Base-by-base conservation (phyloP, 805 yeast species). In the Cyberlindnera bimundalis region DNA sequence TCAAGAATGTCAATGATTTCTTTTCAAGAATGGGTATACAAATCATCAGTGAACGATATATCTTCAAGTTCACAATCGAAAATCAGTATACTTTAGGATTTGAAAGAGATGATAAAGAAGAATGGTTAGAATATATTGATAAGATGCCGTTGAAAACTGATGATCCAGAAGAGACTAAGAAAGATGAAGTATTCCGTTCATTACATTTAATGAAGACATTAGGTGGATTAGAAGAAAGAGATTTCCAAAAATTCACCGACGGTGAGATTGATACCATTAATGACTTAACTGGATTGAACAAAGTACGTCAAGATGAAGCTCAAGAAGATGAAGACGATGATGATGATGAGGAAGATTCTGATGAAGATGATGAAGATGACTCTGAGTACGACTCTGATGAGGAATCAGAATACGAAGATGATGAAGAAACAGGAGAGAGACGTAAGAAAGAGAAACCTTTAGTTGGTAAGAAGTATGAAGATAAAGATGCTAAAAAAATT, bases 1-100 rank as follows among this genome's bases (percentile, higher is more conserved):
- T 93, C 58, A 93, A 91, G 61, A 93, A 93, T 58, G 86, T 91
- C 18, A 93, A 91, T 57, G 93, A 86, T 53, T 93, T 82, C 61
- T 93, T 93, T 55, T 71, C 73, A 43, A 72, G 80, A 46, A 79
- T 82, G 60, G 81, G 81, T 27, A 86, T 90, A 30, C 74, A 76
- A 37, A 83, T 87, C 13, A 84, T 84, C 52, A 78, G 95, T 3
- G 98, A 93, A 61, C 73, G 95, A 46, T 70, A 78, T 24, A 73
- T 93, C 17, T 93, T 91, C 66, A 79, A 79, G 56, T 87, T 84
- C 57, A 78, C 89, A 19, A 83, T 78, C 37, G 83, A 73, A 17
- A 69, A 66, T 27, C 49, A 63, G 40, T 18, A 37, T 2, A 54
- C 66, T 1, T 48, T 75, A n/a, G 67, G 62, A 12, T 52, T 74